Conservation (phyloP, 2,329 filamentous ascomycete species). For the Cordyceps javanica region DNA sequence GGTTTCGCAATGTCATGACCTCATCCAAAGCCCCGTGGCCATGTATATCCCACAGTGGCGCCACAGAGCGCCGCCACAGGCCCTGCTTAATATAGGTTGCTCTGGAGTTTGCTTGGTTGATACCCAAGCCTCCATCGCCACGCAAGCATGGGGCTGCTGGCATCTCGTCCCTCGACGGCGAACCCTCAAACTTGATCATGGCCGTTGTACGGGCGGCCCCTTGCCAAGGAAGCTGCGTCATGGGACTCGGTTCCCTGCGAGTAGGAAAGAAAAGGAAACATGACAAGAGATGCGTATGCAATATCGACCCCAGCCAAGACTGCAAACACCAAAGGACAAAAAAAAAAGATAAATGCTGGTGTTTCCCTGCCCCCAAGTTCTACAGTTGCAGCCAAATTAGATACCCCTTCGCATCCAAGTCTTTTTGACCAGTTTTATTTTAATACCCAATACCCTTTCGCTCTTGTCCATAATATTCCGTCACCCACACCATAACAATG, state of each 20-base stretch:
- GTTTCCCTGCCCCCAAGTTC: background rate
- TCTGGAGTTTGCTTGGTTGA: background rate
- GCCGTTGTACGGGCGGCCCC: background rate
- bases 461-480: background rate
- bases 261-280: background rate
- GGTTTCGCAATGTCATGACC: conserved; percentile 7
- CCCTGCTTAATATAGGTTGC: conserved; percentile 8
- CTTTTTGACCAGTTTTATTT: background rate
- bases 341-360: background rate
- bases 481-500: conserved; percentile 22
- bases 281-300: background rate
- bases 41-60: conserved; percentile 3
- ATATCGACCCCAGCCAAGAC: background rate
- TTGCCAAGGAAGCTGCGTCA: conserved; percentile 7
- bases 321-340: background rate
- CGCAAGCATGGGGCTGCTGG: background rate
- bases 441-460: background rate
- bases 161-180: background rate
- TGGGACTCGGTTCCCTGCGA: background rate
- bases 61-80: background rate
- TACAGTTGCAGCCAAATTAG: background rate
- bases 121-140: conserved; percentile 9
- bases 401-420: background rate
- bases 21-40: conserved; percentile 12
- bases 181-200: background rate